Conservation (phyloP, 2,329 filamentous ascomycete species). For the Didymellaceae sp. region DNA sequence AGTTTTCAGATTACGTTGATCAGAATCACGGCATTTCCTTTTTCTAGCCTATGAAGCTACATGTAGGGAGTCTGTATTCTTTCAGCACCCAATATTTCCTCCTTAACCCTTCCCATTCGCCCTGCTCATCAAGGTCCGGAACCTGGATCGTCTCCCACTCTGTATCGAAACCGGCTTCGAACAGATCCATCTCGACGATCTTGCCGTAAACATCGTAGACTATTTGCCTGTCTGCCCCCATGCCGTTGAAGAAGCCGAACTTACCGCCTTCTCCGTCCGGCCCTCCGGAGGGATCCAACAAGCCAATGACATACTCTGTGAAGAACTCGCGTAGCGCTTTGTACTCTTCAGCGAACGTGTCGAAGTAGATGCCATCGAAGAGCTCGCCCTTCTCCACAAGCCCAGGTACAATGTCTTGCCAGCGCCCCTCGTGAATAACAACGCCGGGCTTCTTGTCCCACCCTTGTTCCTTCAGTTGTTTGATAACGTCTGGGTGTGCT, state of each 20-base stretch:
- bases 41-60: slow-evolving; percentile 71
- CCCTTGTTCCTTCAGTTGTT: slow-evolving; percentile 54
- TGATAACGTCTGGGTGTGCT: slow-evolving; percentile 57
- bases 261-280: slow-evolving; percentile 53
- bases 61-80: slow-evolving; percentile 75
- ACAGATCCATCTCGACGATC: slow-evolving; percentile 85
- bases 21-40: too few relatives aligned
- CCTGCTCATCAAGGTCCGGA: slow-evolving; percentile 71
- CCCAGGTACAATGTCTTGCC: slow-evolving; percentile 57
- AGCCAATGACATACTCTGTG: slow-evolving; percentile 79
- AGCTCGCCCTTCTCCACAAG: slow-evolving; percentile 52
- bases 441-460: slow-evolving; percentile 59
- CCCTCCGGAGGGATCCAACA: slow-evolving; percentile 67
- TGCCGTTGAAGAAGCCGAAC: slow-evolving; percentile 73
- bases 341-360: slow-evolving; percentile 97
- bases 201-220: slow-evolving; percentile 97
- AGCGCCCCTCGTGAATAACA: slow-evolving; percentile 56
- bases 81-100: slow-evolving; percentile 90
- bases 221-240: slow-evolving; percentile 88
- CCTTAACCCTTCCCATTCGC: slow-evolving; percentile 87
- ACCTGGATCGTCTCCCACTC: slow-evolving; percentile 83
- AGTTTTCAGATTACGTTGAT: too few relatives aligned
- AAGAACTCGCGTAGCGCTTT: slow-evolving; percentile 85
- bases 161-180: slow-evolving; percentile 87
- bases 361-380: slow-evolving; percentile 78